Evolutionary conservation across 2,329 filamentous ascomycete species (phyloP).

Genomic region (Colletotrichum sublineola): DNA sequence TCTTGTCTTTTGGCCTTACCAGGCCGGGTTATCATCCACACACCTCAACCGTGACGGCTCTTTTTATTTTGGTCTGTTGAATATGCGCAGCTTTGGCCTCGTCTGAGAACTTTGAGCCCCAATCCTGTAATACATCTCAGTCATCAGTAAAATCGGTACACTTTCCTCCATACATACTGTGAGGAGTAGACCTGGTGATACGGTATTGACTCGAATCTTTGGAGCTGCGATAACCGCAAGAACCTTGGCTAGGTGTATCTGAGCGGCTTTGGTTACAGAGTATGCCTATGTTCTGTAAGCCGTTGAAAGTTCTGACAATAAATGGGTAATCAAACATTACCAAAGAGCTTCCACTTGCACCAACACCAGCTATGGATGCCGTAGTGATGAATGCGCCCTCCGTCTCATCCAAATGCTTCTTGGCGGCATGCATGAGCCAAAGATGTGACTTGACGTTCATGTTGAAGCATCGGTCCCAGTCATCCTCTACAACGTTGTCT

Average conservation of each 20-base stretch:
- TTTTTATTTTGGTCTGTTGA: not conserved
- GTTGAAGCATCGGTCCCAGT: constrained; percentile 62
- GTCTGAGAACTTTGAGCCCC: not conserved
- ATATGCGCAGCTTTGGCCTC: not conserved
- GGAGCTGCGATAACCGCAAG: constrained; percentile 66
- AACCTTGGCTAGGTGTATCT: constrained; percentile 68
- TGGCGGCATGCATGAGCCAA: constrained; percentile 60
- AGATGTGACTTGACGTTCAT: constrained; percentile 65
- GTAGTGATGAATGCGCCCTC: constrained; percentile 73
- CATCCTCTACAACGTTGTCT: constrained; percentile 57
- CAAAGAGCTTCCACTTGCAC: constrained; percentile 71
- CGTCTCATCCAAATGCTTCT: constrained; percentile 58
- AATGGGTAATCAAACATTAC: constrained; percentile 47
- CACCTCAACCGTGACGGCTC: not conserved
- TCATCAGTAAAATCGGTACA: constrained; percentile 55
- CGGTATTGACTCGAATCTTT: constrained; percentile 68
- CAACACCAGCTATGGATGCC: constrained; percentile 73
- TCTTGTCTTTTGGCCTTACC: constrained; percentile 54
- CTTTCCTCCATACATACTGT: constrained; percentile 53
- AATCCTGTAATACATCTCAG: not conserved
- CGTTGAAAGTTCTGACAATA: not conserved
- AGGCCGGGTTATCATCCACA: not conserved
- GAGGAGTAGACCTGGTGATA: constrained; percentile 66
- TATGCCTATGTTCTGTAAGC: constrained; percentile 67
- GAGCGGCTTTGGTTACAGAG: constrained; percentile 82